Base-by-base conservation (phyloP, 108 stramenopile genomes). In the Pseudonitzschia delicatissima region DNA sequence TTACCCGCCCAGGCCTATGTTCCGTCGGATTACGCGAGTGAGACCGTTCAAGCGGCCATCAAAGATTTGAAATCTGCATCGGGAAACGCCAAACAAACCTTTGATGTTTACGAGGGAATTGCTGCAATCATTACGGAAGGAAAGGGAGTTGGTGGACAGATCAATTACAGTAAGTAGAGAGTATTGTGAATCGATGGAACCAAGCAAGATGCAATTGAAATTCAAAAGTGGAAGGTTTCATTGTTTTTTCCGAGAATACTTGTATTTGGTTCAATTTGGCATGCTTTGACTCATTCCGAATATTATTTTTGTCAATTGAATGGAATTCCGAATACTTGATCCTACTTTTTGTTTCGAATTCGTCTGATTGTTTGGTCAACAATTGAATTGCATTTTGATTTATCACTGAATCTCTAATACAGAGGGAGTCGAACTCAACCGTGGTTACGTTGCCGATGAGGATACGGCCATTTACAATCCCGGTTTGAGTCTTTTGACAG, bases 391-490 rank as follows among this genome's bases (percentile, higher is more conserved):
- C 12, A 42, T 42, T 12, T 42, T 42, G 9, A 9, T 42, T 42
- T 18, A 23, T 20, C 9, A 51, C 50, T 25, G 20, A 15, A 51
- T 18, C 50, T 63, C 7, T 47, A n/a, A 5, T 55, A 39, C 42
- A 86, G 80, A 82, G 55, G 91, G 91, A 9, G 62, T 92, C 28
- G 62, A 71, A 62, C 81, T 92, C 39, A 79, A 86, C 45, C 80
- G 85, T 35, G 91, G 88, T 9, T 86, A 78, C 47, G 69, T 92
- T 9, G 82, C 91, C 47, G 91, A 92, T 57, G 91, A 92, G 67
- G 91, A 92, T 66, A 89, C 87, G 3, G 77, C 85, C 55, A 87
- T 92, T 49, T 92, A 92, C 85, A 92, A 92, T 76, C 91, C 91
- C 4, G 91, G 88, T 3, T 51, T 92, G 32, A 78, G 86, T 0